phyloP scores from a whole-genome alignment of 208 protist species.

The Lotmaria passim region DNA sequence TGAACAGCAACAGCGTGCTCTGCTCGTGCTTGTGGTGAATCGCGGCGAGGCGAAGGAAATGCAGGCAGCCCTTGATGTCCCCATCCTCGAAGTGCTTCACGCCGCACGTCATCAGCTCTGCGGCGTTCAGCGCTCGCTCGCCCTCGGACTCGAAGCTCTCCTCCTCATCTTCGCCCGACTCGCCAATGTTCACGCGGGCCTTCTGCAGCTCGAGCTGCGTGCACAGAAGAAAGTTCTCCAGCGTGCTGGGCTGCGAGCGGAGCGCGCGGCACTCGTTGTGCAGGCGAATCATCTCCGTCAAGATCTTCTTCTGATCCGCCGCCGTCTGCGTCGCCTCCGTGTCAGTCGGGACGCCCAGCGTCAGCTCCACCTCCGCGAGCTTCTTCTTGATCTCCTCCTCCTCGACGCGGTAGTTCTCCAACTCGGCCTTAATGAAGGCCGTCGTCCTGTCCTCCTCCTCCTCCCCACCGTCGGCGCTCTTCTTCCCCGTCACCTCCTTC shows the following conservation, averaged over 20 bases:
- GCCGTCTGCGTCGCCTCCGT: slow-evolving; percentile 43
- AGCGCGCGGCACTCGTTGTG: slow-evolving; percentile 75
- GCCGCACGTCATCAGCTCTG: slow-evolving; percentile 76
- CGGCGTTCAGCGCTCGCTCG: slow-evolving; percentile 67
- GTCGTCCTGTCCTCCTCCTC: slow-evolving; percentile 35
- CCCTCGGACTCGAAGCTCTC: slow-evolving; percentile 78
- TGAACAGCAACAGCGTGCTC: slow-evolving; percentile 79
- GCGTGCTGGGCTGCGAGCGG: slow-evolving; percentile 57
- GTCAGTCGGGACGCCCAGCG: slow-evolving; percentile 34
- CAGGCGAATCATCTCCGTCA: slow-evolving; percentile 77
- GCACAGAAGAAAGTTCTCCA: slow-evolving; percentile 73
- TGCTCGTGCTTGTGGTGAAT: slow-evolving; percentile 89
- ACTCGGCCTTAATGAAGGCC: slow-evolving; percentile 74
- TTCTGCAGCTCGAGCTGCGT: slow-evolving; percentile 79
- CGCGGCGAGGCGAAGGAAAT: slow-evolving; percentile 88
- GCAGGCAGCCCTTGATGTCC: slow-evolving; percentile 68
- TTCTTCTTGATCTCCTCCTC: slow-evolving; percentile 74
- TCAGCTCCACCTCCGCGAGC: slow-evolving; percentile 48
- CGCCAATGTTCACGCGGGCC: slow-evolving; percentile 79
- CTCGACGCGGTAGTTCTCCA: slow-evolving; percentile 76
- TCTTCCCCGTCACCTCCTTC: slow-evolving; percentile 55
- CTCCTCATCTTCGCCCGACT: slow-evolving; percentile 58
- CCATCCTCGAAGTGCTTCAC: slow-evolving; percentile 69
- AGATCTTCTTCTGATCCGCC: slow-evolving; percentile 53
- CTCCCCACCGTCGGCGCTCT: slow-evolving; percentile 26